A percentile compares a stretch with the other conserved stretches of the same genome.
Conservation (phyloP, 495 filamentous ascomycete species). For the Mycothermus thermophilus region DNA sequence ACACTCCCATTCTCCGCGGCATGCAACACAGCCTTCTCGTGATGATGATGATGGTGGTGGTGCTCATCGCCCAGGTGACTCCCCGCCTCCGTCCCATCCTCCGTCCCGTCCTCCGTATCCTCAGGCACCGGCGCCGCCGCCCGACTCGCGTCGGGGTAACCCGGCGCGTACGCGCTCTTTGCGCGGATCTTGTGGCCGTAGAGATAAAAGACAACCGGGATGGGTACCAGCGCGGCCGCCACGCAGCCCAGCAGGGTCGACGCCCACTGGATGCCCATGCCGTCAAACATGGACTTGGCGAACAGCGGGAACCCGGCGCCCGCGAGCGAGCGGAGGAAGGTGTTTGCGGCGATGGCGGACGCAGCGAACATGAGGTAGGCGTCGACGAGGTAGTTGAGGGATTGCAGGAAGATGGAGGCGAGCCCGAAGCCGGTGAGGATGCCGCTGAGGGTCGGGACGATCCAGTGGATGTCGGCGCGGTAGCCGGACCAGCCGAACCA, state of each 20-base stretch:
- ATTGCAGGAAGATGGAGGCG: conserved; percentile 70
- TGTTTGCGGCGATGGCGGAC: conserved; percentile 80
- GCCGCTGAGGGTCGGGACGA: conserved; percentile 64
- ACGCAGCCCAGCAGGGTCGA: conserved; percentile 64
- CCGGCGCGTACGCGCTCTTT: conserved; percentile 57
- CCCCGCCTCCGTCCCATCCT: neutral
- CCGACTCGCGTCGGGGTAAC: too few species aligned
- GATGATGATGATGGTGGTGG: too few species aligned
- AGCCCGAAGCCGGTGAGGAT: conserved; percentile 45
- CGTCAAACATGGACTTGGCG: conserved; percentile 63
- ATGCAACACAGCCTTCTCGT: too few species aligned
- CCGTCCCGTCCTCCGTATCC: neutral
- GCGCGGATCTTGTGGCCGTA: conserved; percentile 51
- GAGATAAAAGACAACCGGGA: conserved; percentile 53
- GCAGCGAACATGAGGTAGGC: conserved; percentile 82
- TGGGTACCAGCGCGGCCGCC: conserved; percentile 53
- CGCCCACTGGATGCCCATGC: conserved; percentile 65
- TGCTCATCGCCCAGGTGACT: too few species aligned
- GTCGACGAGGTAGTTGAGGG: conserved; percentile 78
- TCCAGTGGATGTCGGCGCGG: conserved; percentile 55
- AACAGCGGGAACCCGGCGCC: conserved; percentile 78
- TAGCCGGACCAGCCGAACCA: conserved; percentile 81
- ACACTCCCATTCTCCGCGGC: neutral
- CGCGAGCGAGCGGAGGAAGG: conserved; percentile 65
- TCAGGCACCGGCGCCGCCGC: neutral